Evolutionary conservation across 805 yeast genomes (phyloP), one percentile per base, ranked within the genome.

Genomic region (Schizosaccharomyces lindneri): DNA sequence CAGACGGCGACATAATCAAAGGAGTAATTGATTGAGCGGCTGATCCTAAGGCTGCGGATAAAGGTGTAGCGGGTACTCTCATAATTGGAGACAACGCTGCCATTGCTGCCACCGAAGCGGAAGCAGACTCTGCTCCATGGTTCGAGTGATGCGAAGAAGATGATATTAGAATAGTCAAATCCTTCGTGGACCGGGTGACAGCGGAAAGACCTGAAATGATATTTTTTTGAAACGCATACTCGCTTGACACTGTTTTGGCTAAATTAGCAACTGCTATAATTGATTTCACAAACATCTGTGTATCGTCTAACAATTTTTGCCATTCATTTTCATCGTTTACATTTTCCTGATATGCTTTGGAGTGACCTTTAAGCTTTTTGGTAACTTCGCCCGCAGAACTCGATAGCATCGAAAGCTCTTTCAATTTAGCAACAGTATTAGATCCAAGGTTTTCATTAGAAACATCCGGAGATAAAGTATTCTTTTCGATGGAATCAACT

Each of bases 131-230:
- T 36, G 41, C 41, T 11, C 41, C 41, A 36, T 36, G 41, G 41
- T 36, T 11, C 1, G 41, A 13, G 36, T 29, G 27, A 21, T 41
- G 48, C 36, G 21, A n/a, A 24, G 48, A n/a, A 36, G 43, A 27
- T 51, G 89, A 96, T 55, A 89, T 73, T 66, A 86, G 76, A n/a
- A 87, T 82, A 0, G 97, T 88, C 17, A 89, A 83, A 68, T 89
- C 97, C 68, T 89, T 89, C 4, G 95, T 86, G 2, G 88, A 84
- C 65, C 86, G 81, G 0, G 96, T 88, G 63, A 89, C 73, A 46
- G 81, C 79, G 0, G 95, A 85, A 72, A 89, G 78, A 3, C 85
- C 80, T 5, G 88, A 81, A 62, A 95, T 74, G 5, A 83, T 83
- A 62, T 85, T 95, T 66, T 85, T 82, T 60, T 88, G 75, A 13